Base-by-base conservation (phyloP, 2,329 filamentous ascomycete species). In the Juglanconis sp. region DNA sequence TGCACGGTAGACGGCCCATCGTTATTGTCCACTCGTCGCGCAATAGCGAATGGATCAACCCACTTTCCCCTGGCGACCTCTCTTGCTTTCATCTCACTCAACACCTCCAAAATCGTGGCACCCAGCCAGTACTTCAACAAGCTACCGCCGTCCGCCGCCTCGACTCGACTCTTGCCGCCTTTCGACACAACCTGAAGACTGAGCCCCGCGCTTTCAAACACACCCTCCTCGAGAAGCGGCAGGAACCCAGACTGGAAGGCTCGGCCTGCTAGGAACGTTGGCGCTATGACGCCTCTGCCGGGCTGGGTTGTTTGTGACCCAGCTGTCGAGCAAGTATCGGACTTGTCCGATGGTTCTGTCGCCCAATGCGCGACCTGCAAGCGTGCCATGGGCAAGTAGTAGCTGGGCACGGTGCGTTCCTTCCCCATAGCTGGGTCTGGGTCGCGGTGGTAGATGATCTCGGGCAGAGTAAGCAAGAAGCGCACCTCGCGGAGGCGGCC, bases 181-280 rank as follows among this genome's bases (percentile, higher is more conserved):
- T 3, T 31, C 2, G 8, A 38, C 4, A 17, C 5, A n/a, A 5
- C n/a, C 3, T 8, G 10, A 8, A 50, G 9, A n/a, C 38, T 1
- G 2, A 61, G 9, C 11, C n/a, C 42, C 11, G 42, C 36, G 1
- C 15, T 46, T 31, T n/a, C 36, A 9, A 60, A 56, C 3, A 38
- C 48, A 24, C 34, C 47, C 13, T 55, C 47, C 17, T 55, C 40
- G 6, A 61, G 38, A 15, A 61, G n/a, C 4, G 53, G 56, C 11
- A 61, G 38, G n/a, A 61, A 24, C 8, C 59, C 59, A 30, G 36
- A 59, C 36, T 61, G 59, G 42, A 57, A 59, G 4, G 59, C 59
- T 6, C 55, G 55, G 30, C 55, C 50, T 17, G 59, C 59, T 4
- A 61, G 55, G 13, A 61, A 61, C 3, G 46, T 32, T 32, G 59